Conservation (phyloP, 2,329 filamentous ascomycete species). For the Colletotrichum sp. region DNA sequence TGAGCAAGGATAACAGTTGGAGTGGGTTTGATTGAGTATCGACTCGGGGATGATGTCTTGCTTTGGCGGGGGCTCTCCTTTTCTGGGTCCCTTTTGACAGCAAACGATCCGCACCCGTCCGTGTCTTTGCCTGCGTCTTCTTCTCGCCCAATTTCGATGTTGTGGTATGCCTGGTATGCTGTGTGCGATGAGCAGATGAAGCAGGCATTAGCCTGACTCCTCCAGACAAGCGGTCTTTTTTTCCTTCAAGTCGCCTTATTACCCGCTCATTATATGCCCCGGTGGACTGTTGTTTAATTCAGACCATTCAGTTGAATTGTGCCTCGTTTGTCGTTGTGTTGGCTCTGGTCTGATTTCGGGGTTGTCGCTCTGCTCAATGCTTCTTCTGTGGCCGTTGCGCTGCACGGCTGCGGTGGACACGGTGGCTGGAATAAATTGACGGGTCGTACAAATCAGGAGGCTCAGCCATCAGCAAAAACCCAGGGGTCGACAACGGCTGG, state of each 20-base stretch:
- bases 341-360: background rate
- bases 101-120: background rate
- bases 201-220: background rate
- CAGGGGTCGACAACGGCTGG: background rate
- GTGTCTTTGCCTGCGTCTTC: background rate
- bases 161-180: background rate
- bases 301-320: background rate
- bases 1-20: background rate
- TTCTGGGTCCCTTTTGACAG: background rate
- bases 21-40: background rate
- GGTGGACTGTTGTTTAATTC: background rate
- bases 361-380: background rate
- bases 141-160: background rate
- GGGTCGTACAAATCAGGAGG: background rate
- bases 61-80: background rate
- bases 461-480: background rate
- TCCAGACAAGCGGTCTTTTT: background rate
- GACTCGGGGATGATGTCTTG: background rate
- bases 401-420: slow-evolving; percentile 8
- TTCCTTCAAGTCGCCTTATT: background rate
- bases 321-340: background rate
- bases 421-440: slow-evolving; percentile 2
- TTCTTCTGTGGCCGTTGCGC: background rate
- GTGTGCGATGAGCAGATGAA: background rate
- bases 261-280: background rate